These are phyloP conservation scores for Calonectria henricotiae DNA, from an alignment of 2,329 filamentous ascomycete species.

Conservation along the genomic window DNA sequence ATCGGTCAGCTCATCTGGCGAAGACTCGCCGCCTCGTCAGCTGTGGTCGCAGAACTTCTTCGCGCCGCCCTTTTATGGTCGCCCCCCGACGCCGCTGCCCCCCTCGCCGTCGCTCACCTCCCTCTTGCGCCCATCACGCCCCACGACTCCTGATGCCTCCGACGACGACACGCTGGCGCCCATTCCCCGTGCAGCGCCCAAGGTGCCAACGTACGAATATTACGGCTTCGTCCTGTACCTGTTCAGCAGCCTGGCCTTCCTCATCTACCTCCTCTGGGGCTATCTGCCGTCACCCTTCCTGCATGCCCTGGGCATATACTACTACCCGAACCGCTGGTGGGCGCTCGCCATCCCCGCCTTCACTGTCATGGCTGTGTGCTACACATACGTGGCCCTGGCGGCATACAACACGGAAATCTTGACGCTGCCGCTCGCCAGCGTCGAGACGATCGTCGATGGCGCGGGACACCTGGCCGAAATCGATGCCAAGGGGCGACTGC, in stretches of 20 bases:
- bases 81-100: constrained; percentile 94
- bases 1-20: constrained; percentile 55
- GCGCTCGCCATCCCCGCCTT: constrained; percentile 92
- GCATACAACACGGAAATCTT: constrained; percentile 92
- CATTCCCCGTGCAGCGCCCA: constrained; percentile 88
- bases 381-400: constrained; percentile 94
- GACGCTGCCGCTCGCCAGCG: constrained; percentile 83
- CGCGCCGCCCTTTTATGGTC: constrained; percentile 94
- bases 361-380: constrained; percentile 89
- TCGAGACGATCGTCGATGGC: constrained; percentile 94
- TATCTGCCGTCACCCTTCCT: constrained; percentile 94
- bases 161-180: constrained; percentile 91
- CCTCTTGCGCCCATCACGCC: constrained; percentile 90
- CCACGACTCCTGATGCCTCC: constrained; percentile 92
- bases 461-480: constrained; percentile 89
- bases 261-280: constrained; percentile 83
- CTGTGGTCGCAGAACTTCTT: constrained; percentile 70
- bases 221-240: constrained; percentile 98
- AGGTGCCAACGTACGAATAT: constrained; percentile 99
- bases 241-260: constrained; percentile 86
- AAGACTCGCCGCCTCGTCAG: constrained; percentile 62
- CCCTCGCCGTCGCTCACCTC: constrained; percentile 95
- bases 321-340: constrained; percentile 99
- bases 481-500: constrained; percentile 76
- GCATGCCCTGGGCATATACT: constrained; percentile 93